Evolutionary conservation across 2,329 filamentous ascomycete species (phyloP), one percentile per base, ranked within the genome.

Genomic region (Penicillium polonicum): DNA sequence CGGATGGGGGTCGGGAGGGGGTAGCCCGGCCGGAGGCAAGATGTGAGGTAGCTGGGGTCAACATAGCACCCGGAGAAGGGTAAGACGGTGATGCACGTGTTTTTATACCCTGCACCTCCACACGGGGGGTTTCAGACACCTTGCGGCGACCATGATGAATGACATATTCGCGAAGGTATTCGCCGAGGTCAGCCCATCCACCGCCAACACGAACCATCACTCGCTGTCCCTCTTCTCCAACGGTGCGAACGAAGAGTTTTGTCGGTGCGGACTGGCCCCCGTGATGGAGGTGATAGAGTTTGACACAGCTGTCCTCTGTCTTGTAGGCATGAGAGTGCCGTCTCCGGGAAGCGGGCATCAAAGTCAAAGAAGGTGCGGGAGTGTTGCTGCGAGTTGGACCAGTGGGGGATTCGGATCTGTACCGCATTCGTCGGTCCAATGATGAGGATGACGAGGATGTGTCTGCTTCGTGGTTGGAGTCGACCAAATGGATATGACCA

Each of bases 121-220:
- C 78, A 36, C 77, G 78, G 23, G 72, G 72, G 13, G 79, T 79
- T 38, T 85, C 83, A 29, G 79, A 81, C 21, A 83, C 80, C 31
- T 83, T 80, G 44, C 84, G 86, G n/a, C 90, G 87, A 43, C 90
- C 90, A 72, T 99, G 94, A 71, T 99, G 94, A 58, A 87, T 86
- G 8, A 92, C 92, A 68, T 97, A 99, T 73, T 96, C 91, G 66
- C 92, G 89, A 42, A 99, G 82, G 70, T 97, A 99, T 74, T 97
- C 94, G 38, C 90, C 93, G 21, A 99, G 80, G 74, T 99, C 94
- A 15, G 92, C 92, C 94, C 94, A 99, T n/a, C 94, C 94, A 58
- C 94, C 94, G 13, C 94, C 94, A 13, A 99, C 93, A 36, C 94
- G 89, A 8, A 99, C 94, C 94, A 99, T 97, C 60, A 97, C 92